These are phyloP conservation scores for Pseudevernia furfuracea DNA, from an alignment of 495 filamentous ascomycete genomes.

Conservation along the genomic window DNA sequence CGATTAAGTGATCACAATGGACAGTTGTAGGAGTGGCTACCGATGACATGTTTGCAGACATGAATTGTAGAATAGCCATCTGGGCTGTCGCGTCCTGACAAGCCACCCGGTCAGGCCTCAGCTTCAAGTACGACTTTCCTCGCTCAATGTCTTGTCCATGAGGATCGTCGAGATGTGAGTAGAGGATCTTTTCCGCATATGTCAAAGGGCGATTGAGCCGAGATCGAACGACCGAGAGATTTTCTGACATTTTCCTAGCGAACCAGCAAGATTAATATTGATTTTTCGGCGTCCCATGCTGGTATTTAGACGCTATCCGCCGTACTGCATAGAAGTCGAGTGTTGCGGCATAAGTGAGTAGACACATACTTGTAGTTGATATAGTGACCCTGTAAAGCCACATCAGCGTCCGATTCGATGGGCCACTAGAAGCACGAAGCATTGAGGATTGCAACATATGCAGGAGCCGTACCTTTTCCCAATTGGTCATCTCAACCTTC, in stretches of 20 bases:
- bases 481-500: constrained; percentile 77
- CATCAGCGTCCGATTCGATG: not conserved
- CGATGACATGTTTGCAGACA: constrained; percentile 92
- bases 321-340: not conserved
- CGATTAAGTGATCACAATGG: constrained; percentile 99
- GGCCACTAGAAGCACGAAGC: not conserved
- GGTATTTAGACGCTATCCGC: not conserved
- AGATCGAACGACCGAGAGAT: constrained; percentile 78
- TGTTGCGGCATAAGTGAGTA: not conserved
- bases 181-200: constrained; percentile 96
- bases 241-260: constrained; percentile 95
- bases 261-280: constrained; percentile 32
- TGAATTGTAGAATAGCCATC: constrained; percentile 99
- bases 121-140: constrained; percentile 87
- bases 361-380: constrained; percentile 65
- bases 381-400: constrained; percentile 52
- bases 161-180: constrained; percentile 97
- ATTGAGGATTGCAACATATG: constrained; percentile 7
- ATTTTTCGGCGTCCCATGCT: not conserved
- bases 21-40: constrained; percentile 95
- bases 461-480: constrained; percentile 51
- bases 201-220: constrained; percentile 89
- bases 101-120: constrained; percentile 95
- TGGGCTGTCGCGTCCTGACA: constrained; percentile 99
- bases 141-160: constrained; percentile 94